Evolutionary conservation across 805 yeast species (phyloP).

Genomic region (Wickerhamiella azymoides): DNA sequence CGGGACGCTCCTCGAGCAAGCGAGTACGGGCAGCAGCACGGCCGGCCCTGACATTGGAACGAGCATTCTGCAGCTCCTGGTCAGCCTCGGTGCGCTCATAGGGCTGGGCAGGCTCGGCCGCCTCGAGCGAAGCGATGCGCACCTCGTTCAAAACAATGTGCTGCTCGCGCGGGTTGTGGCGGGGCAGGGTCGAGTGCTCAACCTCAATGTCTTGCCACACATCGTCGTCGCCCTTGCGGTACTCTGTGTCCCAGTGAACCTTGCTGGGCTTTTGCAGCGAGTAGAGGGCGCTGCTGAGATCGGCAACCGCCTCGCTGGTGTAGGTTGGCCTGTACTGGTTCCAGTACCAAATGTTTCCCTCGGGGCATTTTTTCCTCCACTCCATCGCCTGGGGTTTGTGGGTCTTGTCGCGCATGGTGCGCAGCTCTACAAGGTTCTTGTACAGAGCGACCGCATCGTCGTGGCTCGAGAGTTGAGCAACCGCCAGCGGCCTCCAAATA

Average conservation of each 20-base stretch:
- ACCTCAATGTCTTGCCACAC: slow-evolving; percentile 53
- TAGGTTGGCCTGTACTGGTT: slow-evolving; percentile 84
- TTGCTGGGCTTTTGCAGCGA: slow-evolving; percentile 35
- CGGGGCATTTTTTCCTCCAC: slow-evolving; percentile 57
- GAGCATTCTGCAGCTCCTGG: slow-evolving; percentile 5
- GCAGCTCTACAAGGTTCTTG: slow-evolving; percentile 57
- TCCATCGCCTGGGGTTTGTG: slow-evolving; percentile 43
- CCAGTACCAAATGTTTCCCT: slow-evolving; percentile 72
- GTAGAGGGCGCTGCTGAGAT: slow-evolving; percentile 55
- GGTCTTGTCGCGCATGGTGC: slow-evolving; percentile 57
- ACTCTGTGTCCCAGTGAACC: slow-evolving; percentile 69
- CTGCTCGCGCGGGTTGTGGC: slow-evolving; percentile 51
- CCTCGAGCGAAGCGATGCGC: slow-evolving; percentile 13
- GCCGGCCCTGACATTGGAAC: slow-evolving; percentile 6
- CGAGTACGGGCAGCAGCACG: slow-evolving; percentile 10
- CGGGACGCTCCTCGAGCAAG: slow-evolving; percentile 17
- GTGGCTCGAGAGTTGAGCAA: slow-evolving; percentile 31
- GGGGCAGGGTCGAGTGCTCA: slow-evolving; percentile 43
- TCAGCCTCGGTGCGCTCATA: slow-evolving; percentile 9
- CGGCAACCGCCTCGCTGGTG: slow-evolving; percentile 85
- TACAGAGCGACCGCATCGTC: slow-evolving; percentile 60
- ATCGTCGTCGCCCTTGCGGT: slow-evolving; percentile 72
- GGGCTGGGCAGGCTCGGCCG: slow-evolving; percentile 9
- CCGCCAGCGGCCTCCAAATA: slow-evolving; percentile 83
- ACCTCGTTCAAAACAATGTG: slow-evolving; percentile 46